A percentile compares a stretch with the other conserved stretches of the same genome.
Evolutionary conservation across 2,329 filamentous ascomycete genomes (phyloP).

Genomic region (Massarina eburnea): DNA sequence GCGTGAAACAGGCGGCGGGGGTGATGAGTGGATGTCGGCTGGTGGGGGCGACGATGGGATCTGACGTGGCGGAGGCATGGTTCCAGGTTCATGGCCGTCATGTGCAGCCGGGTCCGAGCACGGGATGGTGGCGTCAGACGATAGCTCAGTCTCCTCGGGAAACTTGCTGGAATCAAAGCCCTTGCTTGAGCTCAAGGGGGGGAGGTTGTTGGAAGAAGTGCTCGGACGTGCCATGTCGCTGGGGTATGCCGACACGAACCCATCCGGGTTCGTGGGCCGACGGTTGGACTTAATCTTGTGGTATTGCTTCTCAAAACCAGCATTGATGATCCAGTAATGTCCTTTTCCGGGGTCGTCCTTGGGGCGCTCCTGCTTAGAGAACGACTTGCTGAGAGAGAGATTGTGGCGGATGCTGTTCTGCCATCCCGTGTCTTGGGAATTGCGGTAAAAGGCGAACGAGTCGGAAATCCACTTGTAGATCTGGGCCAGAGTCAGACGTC

Average conservation of each 20-base stretch:
- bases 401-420: slow-evolving; percentile 99
- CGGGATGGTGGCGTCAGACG: slow-evolving; percentile 55
- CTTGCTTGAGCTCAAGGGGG: slow-evolving; percentile 44
- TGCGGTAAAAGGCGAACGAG: slow-evolving; percentile 81
- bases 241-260: slow-evolving; percentile 34
- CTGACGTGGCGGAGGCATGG: slow-evolving; percentile 48
- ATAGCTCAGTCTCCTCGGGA: slow-evolving; percentile 52
- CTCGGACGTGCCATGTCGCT: slow-evolving; percentile 39
- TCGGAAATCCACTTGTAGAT: slow-evolving; percentile 99
- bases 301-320: slow-evolving; percentile 87
- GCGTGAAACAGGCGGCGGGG: slow-evolving; percentile 77
- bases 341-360: slow-evolving; percentile 98
- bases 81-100: slow-evolving; percentile 48
- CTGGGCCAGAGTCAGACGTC: slow-evolving; percentile 84
- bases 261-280: slow-evolving; percentile 50
- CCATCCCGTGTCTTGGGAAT: slow-evolving; percentile 83
- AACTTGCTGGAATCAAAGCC: slow-evolving; percentile 54
- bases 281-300: slow-evolving; percentile 79
- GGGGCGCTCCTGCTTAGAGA: slow-evolving; percentile 90
- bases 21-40: slow-evolving; percentile 82
- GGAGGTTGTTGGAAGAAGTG: slow-evolving; percentile 40
- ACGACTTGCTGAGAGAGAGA: slow-evolving; percentile 93
- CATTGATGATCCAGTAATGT: slow-evolving; percentile 93
- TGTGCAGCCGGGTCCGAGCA: slow-evolving; percentile 54
- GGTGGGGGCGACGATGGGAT: slow-evolving; percentile 71